These are phyloP conservation scores for Rossbeevera mucosa DNA, from an alignment of 768 basidiomycete genomes.

Conservation along the genomic window DNA sequence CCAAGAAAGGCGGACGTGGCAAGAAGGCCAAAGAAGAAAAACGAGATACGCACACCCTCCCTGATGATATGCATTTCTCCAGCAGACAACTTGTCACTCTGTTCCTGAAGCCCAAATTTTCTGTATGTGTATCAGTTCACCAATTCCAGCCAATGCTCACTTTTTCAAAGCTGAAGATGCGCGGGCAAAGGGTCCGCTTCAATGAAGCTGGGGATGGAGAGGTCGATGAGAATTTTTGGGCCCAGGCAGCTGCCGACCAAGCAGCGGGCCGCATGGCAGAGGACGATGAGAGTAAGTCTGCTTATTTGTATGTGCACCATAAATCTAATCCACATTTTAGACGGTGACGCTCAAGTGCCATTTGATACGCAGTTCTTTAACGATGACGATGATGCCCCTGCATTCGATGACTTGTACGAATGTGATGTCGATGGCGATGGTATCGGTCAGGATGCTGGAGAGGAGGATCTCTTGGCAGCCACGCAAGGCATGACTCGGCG, in stretches of 20 bases:
- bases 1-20: slow-evolving; percentile 37
- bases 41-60: slow-evolving; percentile 72
- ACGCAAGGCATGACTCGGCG: slow-evolving; percentile 75
- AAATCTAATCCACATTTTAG: slow-evolving; percentile 20
- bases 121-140: slow-evolving; percentile 46
- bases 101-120: slow-evolving; percentile 95
- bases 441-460: slow-evolving; percentile 54
- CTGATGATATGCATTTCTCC: slow-evolving; percentile 98
- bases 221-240: slow-evolving; percentile 97
- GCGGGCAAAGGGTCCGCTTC: slow-evolving; percentile 56
- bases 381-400: slow-evolving; percentile 80
- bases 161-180: slow-evolving; percentile 73
- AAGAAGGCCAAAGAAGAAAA: slow-evolving; percentile 55
- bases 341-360: slow-evolving; percentile 55
- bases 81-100: slow-evolving; percentile 84
- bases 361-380: slow-evolving; percentile 98
- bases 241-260: slow-evolving; percentile 85
- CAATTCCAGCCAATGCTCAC: slow-evolving; percentile 4
- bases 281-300: slow-evolving; percentile 59
- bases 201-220: slow-evolving; percentile 75
- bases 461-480: slow-evolving; percentile 83
- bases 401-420: slow-evolving; percentile 54
- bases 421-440: slow-evolving; percentile 49
- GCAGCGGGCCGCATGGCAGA: slow-evolving; percentile 52
- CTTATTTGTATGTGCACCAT: neutral